Evolutionary conservation across 306 rosid species (phyloP).

Genomic region (Canavalia ensiformis): DNA sequence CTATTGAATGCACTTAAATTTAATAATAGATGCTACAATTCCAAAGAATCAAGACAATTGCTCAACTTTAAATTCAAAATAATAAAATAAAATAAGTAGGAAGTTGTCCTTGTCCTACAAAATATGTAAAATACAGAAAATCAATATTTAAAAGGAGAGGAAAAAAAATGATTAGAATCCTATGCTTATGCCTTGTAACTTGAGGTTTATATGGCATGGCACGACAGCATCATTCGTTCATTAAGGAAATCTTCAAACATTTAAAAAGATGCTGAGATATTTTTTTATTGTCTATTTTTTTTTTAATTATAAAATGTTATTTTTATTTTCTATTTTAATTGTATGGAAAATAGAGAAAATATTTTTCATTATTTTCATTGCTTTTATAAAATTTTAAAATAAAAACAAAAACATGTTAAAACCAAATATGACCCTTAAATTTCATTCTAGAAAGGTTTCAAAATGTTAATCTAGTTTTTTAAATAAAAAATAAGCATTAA

Average conservation of each 20-base stretch:
- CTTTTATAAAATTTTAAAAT: too few relatives aligned
- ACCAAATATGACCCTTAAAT: background rate
- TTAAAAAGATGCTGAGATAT: background rate
- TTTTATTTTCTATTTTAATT: too few relatives aligned
- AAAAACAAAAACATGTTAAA: too few relatives aligned
- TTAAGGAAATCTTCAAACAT: background rate
- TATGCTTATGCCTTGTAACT: conserved; percentile 5
- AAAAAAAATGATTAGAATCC: background rate
- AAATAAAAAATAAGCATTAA: background rate
- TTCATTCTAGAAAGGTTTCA: background rate
- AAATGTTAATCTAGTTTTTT: background rate
- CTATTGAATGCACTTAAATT: background rate
- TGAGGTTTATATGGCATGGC: conserved; percentile 7
- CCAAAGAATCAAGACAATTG: background rate
- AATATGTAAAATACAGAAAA: background rate
- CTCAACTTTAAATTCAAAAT: background rate
- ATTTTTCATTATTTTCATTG: too few relatives aligned
- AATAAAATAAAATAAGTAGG: background rate
- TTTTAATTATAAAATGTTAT: too few relatives aligned
- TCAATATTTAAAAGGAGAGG: background rate
- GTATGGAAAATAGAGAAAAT: too few relatives aligned
- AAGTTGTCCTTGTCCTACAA: background rate
- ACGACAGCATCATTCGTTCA: background rate
- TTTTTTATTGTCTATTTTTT: too few relatives aligned
- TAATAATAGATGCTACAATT: background rate